Evolutionary conservation across 306 rosid species (phyloP), one percentile per base, ranked within the genome.

Genomic region (Prunus davidiana): DNA sequence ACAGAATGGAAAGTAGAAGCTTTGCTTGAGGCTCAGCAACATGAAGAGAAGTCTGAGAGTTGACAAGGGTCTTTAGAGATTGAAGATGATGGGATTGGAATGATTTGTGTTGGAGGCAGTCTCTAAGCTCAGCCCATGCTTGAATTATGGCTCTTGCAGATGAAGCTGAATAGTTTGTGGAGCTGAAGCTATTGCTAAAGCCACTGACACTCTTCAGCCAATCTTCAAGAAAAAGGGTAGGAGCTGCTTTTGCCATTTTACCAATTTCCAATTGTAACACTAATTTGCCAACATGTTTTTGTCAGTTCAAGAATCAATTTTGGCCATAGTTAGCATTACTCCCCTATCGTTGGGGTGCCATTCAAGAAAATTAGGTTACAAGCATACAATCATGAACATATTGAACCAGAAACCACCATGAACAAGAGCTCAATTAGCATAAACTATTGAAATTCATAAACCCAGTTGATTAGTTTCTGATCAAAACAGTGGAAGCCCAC

Each of bases 1-100:
- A 83, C 14, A 94, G 84, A 81, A 94, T 82, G 12, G 91, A 64
- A 66, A 94, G 82, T 10, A 92, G 72, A 79, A 94, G 88, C 80
- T 79, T 87, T 3, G 93, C 97, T 72, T 90, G 98, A 4, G 98
- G 95, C 27, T 91, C 96, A 5, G 96, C 93, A 22, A 92, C 97
- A 66, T 90, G 91, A 16, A 94, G 92, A 12, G 97, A 87, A 2
- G 82, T 47, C 67, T 86, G 95, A 10, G 96, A 90, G 84, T 81
- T 84, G 25, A 84, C 84, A 2, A 94, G 89, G 80, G 84, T 86
- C 68, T 85, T 87, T 24, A 92, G 90, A 64, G 90, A 84, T n/a
- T 84, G 92, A 66, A 86, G 83, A 41, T 89, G 91, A 19, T 78
- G 84, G 47, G 78, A 41, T 60, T 28, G 38, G 61, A 89, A 90